A percentile compares a stretch with the other conserved stretches of the same genome.
phyloP scores from a whole-genome alignment of 768 basidiomycete species.

The Suillus hirtellus region DNA sequence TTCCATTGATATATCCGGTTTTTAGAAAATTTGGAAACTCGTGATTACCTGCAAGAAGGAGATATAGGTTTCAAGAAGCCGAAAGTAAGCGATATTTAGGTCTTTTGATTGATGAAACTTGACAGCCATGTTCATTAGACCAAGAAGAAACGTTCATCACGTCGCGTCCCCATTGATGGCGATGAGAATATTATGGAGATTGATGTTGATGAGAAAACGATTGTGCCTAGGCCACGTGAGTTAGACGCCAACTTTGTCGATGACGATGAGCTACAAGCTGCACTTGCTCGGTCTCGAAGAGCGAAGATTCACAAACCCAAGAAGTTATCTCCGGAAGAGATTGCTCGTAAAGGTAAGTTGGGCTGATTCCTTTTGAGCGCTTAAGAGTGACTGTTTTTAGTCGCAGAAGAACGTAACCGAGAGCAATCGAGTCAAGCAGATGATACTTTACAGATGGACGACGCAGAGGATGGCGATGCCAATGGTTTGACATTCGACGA shows the following conservation, averaged over 20 bases:
- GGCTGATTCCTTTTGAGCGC: not conserved
- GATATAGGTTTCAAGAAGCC: conserved; percentile 95
- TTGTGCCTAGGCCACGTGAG: conserved; percentile 66
- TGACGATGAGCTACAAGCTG: conserved; percentile 96
- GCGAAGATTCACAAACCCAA: conserved; percentile 77
- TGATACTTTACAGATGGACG: conserved; percentile 48
- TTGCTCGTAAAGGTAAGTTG: conserved; percentile 70
- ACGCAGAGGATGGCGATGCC: conserved; percentile 36
- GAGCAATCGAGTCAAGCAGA: conserved; percentile 46
- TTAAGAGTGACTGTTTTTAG: conserved; percentile 37
- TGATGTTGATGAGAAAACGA: conserved; percentile 79
- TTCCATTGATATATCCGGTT: conserved; percentile 1
- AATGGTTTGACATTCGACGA: conserved; percentile 87
- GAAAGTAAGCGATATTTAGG: conserved; percentile 52
- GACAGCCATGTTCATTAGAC: conserved; percentile 48
- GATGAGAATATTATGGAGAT: conserved; percentile 68
- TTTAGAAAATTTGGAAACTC: conserved; percentile 78
- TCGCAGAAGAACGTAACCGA: conserved; percentile 59
- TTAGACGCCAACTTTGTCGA: conserved; percentile 91
- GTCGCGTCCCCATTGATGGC: conserved; percentile 49
- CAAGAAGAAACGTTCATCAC: conserved; percentile 87
- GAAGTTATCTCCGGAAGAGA: conserved; percentile 78
- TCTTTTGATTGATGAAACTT: conserved; percentile 6
- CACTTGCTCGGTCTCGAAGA: conserved; percentile 81
- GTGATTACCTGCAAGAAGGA: conserved; percentile 91